Base-by-base conservation (phyloP, 495 filamentous ascomycete genomes). In the Glonium stellatum region DNA sequence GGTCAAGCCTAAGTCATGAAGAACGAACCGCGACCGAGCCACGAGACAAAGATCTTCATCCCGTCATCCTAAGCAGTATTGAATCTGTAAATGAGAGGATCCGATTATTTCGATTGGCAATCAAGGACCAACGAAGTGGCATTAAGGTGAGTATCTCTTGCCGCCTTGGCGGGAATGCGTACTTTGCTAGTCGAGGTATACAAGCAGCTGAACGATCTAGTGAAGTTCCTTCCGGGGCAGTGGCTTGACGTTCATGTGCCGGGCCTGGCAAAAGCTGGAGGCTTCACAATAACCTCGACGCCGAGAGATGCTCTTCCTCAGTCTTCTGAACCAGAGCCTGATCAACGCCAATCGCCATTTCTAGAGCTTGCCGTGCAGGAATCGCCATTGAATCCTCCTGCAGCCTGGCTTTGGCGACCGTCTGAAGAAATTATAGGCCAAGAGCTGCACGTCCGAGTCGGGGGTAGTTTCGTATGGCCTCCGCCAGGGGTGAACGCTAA, bases 241-340 rank as follows among this genome's bases (percentile, higher is more conserved):
- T 97, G 90, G 90, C 79, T 97, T 55, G 92, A 97, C 69, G 83
- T 92, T 5, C 82, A 88, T 66, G 78, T 87, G 50, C 87, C 89
- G 0, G 72, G 73, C 27, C 74, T 87, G 48, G 60, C 79, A 49
- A 81, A 84, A 70, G 84, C 89, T 1, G 90, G 89, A 8, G 90
- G 89, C 5, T 96, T 92, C 76, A 93, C 88, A 52, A 88, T 95
- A 55, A 89, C 88, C n/a, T 92, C 88, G 1, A 73, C 87, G 0
- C 89, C 89, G 4, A 19, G 31, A 21, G 61, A 69, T 18, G 71
- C 74, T 1, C 15, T 48, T 9, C 53, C 65, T 4, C 8, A 37
- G 11, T 9, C 52, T 1, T n/a, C 37, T 18, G 39, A 54, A 15
- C 25, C 47, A 36, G 35, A 44, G 21, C 50, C 69, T 5, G 66